phyloP scores from a whole-genome alignment of 257 asterid species.

The Nicotiana tabacum region DNA sequence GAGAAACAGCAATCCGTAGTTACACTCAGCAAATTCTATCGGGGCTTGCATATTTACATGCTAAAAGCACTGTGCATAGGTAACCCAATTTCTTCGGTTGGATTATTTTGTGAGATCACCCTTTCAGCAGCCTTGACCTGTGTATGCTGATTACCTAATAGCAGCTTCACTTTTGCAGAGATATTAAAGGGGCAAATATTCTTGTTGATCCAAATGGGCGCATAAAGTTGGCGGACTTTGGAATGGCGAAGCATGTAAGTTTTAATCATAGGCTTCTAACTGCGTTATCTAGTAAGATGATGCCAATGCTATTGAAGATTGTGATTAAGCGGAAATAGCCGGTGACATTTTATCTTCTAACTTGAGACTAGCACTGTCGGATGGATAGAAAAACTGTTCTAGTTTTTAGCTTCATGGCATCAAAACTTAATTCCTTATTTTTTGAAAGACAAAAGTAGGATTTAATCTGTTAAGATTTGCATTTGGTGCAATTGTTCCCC shows the following conservation, averaged over 20 bases:
- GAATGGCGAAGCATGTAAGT: slow-evolving; percentile 99
- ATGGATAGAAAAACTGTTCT: not conserved
- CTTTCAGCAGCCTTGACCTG: not conserved
- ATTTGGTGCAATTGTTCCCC: not conserved
- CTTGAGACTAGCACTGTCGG: not conserved
- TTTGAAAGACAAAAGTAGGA: not conserved
- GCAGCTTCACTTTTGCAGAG: slow-evolving; percentile 45
- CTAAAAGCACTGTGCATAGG: slow-evolving; percentile 92
- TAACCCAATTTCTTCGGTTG: slow-evolving; percentile 22
- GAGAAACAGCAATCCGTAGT: slow-evolving; percentile 92
- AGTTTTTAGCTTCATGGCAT: not conserved
- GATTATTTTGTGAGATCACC: not conserved
- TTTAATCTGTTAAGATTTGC: slow-evolving; percentile 1
- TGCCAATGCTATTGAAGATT: not conserved
- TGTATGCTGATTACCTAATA: not conserved
- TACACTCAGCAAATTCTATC: slow-evolving; percentile 91
- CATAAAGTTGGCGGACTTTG: slow-evolving; percentile 93
- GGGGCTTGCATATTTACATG: slow-evolving; percentile 87
- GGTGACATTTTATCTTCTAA: not conserved
- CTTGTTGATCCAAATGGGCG: slow-evolving; percentile 98
- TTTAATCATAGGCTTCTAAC: not conserved
- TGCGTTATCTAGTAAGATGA: not conserved
- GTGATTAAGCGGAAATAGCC: not conserved
- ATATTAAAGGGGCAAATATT: slow-evolving; percentile 96
- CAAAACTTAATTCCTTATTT: not conserved